Conservation (phyloP, 2,329 filamentous ascomycete species). For the Aspergillus glaucus region DNA sequence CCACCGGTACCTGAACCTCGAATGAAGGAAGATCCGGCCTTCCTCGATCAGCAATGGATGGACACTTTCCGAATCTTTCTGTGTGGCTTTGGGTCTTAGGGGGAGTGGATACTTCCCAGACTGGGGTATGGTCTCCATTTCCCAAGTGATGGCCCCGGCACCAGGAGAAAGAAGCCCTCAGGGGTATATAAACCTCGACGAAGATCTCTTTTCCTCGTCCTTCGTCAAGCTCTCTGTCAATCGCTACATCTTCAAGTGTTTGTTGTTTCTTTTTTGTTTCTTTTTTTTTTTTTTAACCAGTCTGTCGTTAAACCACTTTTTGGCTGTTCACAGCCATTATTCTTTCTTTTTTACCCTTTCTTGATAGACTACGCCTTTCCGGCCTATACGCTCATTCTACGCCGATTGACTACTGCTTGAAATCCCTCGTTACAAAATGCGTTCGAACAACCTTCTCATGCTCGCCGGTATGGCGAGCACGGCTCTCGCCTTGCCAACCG, state of each 20-base stretch:
- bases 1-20: conserved; percentile 9
- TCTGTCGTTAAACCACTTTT: conserved; percentile 27
- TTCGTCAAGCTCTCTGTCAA: conserved; percentile 17
- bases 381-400: background rate
- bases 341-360: conserved; percentile 9
- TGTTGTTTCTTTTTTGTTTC: conserved; percentile 17
- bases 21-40: conserved; percentile 17
- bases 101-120: conserved; percentile 3
- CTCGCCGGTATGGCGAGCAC: conserved; percentile 29
- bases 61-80: background rate
- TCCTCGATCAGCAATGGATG: conserved; percentile 8
- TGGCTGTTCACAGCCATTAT: conserved; percentile 15
- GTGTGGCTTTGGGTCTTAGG: conserved; percentile 1
- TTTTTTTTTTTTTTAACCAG: conserved; percentile 15
- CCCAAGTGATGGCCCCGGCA: conserved; percentile 3
- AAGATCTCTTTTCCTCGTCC: conserved; percentile 16
- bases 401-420: conserved; percentile 1
- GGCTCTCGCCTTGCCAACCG: conserved; percentile 26
- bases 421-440: conserved; percentile 16
- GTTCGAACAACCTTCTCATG: conserved; percentile 21
- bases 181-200: conserved; percentile 30
- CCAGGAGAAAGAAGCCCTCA: conserved; percentile 13
- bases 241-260: conserved; percentile 16
- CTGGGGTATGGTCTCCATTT: conserved; percentile 9
- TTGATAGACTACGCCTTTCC: conserved; percentile 9